Evolutionary conservation across 1,284 basidiomycete species (phyloP), one percentile per base, ranked within the genome.

Genomic region (Lentinula novae-zelandiae): DNA sequence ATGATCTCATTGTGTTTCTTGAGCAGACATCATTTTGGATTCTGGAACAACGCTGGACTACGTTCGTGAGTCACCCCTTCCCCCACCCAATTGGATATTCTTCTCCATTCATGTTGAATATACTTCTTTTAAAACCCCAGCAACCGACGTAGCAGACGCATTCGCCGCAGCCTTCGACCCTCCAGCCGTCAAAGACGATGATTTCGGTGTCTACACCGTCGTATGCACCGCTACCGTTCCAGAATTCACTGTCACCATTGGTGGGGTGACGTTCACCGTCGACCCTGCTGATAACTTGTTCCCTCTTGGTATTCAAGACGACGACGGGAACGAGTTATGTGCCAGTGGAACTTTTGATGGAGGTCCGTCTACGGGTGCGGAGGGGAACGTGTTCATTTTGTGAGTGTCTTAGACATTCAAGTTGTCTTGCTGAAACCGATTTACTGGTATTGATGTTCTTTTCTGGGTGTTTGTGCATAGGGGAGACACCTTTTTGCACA

Each of bases 181-280:
- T 9, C 63, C 63, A 17, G 69, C 68, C 3, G 58, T 48, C 50
- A 67, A 64, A 48, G 62, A 64, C 36, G 58, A 57, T 5, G 65
- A 67, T 7, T 44, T 60, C 20, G 68, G 61, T 10, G 42, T 62
- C 40, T 69, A 67, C 44, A 56, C 61, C 20, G 65, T 67, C n/a
- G 57, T 58, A 15, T 70, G 69, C 63, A 63, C 65, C 51, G 65
- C 69, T 13, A 67, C 49, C 10, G 64, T 57, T 0, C 69, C 69
- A 6, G 60, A 59, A 38, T 70, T 70, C 58, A 55, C 64, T 2
- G 69, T 67, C 1, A 65, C 49, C 12, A 66, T 69, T 15, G 68
- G 62, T n/a, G 68, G 66, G 13, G 61, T 59, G 42, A 59, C 17
- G 27, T 71, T 69, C 52, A 53, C 60, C 6, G 61, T 69, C 15